Evolutionary conservation across 371 early-diverging fungal genomes (phyloP), one percentile per base, ranked within the genome.

Genomic region (Syncephalastrum monosporum): DNA sequence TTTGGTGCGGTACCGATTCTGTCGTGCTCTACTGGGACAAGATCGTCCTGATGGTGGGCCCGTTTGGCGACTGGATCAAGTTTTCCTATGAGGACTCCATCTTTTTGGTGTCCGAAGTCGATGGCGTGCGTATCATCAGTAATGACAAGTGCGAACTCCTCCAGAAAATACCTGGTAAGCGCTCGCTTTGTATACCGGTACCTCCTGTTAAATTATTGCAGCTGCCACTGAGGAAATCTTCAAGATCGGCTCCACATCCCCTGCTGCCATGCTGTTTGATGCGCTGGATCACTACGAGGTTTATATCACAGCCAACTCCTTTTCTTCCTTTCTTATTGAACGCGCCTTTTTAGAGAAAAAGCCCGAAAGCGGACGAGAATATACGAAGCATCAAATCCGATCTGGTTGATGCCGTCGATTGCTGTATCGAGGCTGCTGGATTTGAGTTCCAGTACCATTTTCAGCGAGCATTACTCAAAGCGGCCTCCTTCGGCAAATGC

Each of bases 1-100:
- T 88, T 1, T 96, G 97, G 98, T 97, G 99, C 69, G 97, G 98
- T n/a, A 90, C 86, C 16, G 99, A 98, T 64, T 89, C 95, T 0
- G 96, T 95, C 7, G 83, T 93, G 2, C 67, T 92, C 7, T 91
- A 90, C 64, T 93, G 91, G 88, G 90, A 88, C 25, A 82, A 85
- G 56, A 84, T 87, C 55, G 82, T 93, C 4, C 71, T 93, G 53
- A 85, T 98, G 75, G 86, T 97, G 1, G 98, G 96, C 0, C 98
- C 97, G 1, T 93, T 89, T 74, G 96, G 96, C 14, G 95, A 93
- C 61, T 88, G 88, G 75, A 87, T 95, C 54, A 87, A 90, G 74
- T 90, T 90, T 58, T 61, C 84, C 0, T 88, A 92, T 55, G 95
- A 93, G 16, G 86, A 90, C 15, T 79, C 87, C 3, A 88, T 93